phyloP scores from a whole-genome alignment of 805 yeast species.

The Geotrichum ghanense region DNA sequence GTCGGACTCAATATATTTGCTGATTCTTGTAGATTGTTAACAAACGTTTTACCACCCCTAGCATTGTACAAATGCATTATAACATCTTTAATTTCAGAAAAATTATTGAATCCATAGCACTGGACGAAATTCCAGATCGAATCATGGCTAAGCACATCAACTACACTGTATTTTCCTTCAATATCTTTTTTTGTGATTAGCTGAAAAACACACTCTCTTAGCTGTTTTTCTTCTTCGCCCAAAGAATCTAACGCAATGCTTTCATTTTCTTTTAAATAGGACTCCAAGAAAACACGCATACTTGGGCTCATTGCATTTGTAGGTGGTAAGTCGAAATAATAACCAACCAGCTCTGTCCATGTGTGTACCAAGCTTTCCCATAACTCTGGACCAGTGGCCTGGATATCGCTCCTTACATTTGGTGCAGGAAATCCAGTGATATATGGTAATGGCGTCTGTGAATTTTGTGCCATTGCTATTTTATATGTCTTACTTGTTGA shows the following conservation, averaged over 20 bases:
- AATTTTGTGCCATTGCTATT: neutral
- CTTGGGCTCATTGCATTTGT: neutral
- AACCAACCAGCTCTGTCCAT: neutral
- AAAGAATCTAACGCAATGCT: neutral
- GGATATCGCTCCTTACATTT: neutral
- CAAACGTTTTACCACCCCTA: neutral
- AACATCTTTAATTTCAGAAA: slow-evolving; percentile 3
- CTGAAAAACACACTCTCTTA: neutral
- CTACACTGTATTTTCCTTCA: slow-evolving; percentile 5
- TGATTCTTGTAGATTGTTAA: neutral
- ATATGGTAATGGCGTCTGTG: neutral
- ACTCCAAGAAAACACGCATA: neutral
- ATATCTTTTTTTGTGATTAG: neutral
- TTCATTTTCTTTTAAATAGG: neutral
- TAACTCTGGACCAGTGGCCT: neutral
- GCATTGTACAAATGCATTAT: neutral
- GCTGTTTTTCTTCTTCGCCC: neutral
- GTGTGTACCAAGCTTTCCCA: neutral
- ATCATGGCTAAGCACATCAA: slow-evolving; percentile 13
- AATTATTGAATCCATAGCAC: slow-evolving; percentile 17
- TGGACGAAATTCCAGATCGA: slow-evolving; percentile 17
- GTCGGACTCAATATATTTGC: neutral
- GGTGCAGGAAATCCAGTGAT: neutral
- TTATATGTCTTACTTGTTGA: no score
- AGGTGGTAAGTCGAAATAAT: neutral